These are phyloP conservation scores for Hibiscus syriacus DNA, from an alignment of 345 rosid genomes.

Conservation along the genomic window DNA sequence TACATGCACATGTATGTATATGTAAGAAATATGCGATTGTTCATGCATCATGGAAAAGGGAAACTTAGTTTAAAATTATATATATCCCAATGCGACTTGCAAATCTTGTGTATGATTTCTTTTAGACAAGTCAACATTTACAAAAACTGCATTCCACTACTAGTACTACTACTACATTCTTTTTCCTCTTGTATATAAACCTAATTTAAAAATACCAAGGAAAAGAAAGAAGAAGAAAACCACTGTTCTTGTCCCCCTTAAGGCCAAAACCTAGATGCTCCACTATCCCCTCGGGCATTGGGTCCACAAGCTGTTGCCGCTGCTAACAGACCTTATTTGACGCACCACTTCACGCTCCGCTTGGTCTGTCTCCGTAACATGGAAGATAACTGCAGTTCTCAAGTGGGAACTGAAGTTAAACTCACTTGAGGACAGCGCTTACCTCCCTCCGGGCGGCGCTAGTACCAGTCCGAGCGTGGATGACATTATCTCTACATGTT, in stretches of 20 bases:
- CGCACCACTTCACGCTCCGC: constrained; percentile 3
- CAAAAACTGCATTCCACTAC: neutral
- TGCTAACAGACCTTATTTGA: neutral
- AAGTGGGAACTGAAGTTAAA: constrained; percentile 8
- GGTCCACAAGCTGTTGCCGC: constrained; percentile 5
- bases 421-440: constrained; percentile 17
- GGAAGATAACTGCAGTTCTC: constrained; percentile 2
- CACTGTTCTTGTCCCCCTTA: neutral
- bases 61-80: neutral
- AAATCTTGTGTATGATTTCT: neutral
- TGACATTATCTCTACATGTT: neutral
- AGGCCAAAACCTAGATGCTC: constrained; percentile 5
- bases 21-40: neutral
- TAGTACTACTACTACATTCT: neutral
- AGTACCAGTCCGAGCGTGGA: too few species aligned
- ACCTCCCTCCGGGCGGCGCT: too few species aligned
- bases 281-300: neutral
- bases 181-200: neutral
- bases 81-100: neutral
- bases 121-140: neutral
- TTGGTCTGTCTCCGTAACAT: neutral
- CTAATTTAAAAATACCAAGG: neutral
- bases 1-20: too few species aligned
- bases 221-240: too few species aligned
- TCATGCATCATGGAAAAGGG: neutral